A percentile compares a stretch with the other conserved stretches of the same genome.
phyloP scores from a whole-genome alignment of 345 rosid species.

The Eucalyptus virginea region DNA sequence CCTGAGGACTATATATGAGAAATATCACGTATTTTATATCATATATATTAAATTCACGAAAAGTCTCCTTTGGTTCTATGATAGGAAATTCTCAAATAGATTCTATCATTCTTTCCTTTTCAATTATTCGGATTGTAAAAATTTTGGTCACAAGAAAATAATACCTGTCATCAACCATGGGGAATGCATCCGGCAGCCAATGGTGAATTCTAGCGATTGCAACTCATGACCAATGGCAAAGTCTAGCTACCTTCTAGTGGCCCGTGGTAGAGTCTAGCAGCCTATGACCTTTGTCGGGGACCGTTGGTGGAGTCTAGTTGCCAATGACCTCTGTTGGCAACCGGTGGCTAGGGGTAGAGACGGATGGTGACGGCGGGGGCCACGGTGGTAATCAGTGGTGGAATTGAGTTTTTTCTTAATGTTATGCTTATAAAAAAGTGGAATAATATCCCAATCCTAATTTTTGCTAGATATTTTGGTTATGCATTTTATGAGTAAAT shows the following conservation, averaged over 20 bases:
- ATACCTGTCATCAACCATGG: neutral
- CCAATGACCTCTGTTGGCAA: neutral
- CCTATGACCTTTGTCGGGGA: accelerated
- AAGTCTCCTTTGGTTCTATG: neutral
- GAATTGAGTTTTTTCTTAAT: neutral
- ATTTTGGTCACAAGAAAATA: neutral
- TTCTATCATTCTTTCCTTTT: neutral
- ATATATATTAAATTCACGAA: neutral
- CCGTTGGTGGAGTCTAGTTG: neutral
- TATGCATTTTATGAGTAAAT: neutral
- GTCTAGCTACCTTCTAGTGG: neutral
- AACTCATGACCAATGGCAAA: neutral
- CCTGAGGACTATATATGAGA: neutral
- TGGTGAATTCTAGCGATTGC: neutral
- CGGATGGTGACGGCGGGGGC: accelerated
- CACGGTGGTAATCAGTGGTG: neutral
- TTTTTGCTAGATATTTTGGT: neutral
- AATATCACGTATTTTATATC: neutral
- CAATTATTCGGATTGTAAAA: neutral
- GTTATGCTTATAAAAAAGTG: neutral
- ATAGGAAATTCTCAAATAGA: neutral
- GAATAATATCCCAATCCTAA: neutral
- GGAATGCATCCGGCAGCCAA: neutral
- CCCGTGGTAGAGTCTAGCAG: neutral
- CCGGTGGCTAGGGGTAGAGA: accelerated